Conservation (phyloP, 2,329 filamentous ascomycete genomes). For the Camillea tinctor region DNA sequence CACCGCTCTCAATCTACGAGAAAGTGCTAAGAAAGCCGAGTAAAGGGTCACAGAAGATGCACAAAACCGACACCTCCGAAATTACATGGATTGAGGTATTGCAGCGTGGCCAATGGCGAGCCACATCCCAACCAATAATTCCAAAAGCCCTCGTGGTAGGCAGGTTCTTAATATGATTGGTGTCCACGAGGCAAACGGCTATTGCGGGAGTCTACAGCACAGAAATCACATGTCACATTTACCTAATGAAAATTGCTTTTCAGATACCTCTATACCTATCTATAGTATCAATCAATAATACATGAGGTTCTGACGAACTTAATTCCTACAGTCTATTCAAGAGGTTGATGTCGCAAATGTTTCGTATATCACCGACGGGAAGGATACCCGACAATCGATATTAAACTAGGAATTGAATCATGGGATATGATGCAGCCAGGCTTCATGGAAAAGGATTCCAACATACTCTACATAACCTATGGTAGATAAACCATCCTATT, state of each 20-base stretch:
- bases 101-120: background rate
- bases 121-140: background rate
- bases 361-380: no score
- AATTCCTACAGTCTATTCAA: no score
- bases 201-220: background rate
- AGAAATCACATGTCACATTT: background rate
- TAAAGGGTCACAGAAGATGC: constrained; percentile 28
- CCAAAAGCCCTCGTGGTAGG: background rate
- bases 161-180: background rate
- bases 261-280: background rate
- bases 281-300: background rate
- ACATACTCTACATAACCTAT: no score
- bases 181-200: background rate
- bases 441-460: background rate
- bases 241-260: background rate
- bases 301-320: no score
- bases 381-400: no score
- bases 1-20: constrained; percentile 50
- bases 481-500: no score
- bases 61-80: constrained; percentile 24
- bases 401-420: background rate
- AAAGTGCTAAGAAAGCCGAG: constrained; percentile 49
- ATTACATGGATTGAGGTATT: constrained; percentile 10
- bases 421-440: background rate
- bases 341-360: no score